Conservation (phyloP, 129 eudicot species). For the Artemisia tridentata region DNA sequence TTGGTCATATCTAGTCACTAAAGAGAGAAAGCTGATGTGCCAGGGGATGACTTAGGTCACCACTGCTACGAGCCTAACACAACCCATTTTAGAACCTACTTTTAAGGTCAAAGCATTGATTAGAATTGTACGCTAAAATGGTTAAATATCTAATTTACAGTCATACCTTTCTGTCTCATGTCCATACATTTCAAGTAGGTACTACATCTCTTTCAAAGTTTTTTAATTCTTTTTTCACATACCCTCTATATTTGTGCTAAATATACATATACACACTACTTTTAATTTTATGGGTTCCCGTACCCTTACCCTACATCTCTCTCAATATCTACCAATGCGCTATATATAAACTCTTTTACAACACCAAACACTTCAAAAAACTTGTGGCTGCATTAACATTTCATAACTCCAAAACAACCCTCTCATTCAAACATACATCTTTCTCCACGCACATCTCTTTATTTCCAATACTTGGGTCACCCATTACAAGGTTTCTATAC, state of each 20-base stretch:
- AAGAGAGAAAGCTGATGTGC: too few species aligned
- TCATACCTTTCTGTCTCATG: constrained; percentile 9
- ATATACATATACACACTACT: neutral
- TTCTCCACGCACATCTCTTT: too few species aligned
- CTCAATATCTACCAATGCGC: constrained; percentile 1
- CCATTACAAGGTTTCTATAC: too few species aligned
- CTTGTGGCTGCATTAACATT: constrained; percentile 19
- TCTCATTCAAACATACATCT: constrained; percentile 12
- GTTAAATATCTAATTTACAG: neutral
- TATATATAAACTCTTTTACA: constrained; percentile 25
- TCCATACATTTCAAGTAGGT: constrained; percentile 24
- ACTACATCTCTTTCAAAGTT: constrained; percentile 4
- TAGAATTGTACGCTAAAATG: neutral
- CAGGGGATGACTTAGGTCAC: too few species aligned
- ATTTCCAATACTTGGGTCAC: too few species aligned
- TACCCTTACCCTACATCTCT: constrained; percentile 9
- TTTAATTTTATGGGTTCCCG: constrained; percentile 27
- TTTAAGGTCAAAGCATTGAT: constrained; percentile 10
- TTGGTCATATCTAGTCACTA: too few species aligned
- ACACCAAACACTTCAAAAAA: constrained; percentile 33
- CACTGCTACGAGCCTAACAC: too few species aligned
- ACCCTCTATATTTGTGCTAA: constrained; percentile 29
- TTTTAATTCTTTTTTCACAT: constrained; percentile 2
- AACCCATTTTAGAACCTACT: too few species aligned
- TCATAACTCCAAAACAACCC: constrained; percentile 2